Evolutionary conservation across 768 basidiomycete species (phyloP).

Genomic region (Boletus pseudo-olivaceus): DNA sequence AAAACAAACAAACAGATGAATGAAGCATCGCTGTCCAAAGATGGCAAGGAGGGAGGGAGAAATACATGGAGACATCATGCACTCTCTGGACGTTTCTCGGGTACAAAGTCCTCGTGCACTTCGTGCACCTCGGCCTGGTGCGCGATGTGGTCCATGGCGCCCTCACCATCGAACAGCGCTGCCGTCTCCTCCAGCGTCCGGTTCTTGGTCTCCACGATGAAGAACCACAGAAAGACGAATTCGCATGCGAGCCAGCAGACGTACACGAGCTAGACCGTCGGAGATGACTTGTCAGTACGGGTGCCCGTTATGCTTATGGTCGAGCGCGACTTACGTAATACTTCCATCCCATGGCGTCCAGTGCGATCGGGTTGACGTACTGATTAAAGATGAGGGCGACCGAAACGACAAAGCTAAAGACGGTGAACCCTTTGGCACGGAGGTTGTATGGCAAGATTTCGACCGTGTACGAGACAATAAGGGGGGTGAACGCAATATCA

Average conservation of each 20-base stretch:
- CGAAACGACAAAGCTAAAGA: slow-evolving; percentile 79
- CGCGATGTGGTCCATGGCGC: slow-evolving; percentile 39
- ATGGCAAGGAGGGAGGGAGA: background rate
- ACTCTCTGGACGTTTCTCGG: slow-evolving; percentile 18
- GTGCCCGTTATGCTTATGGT: background rate
- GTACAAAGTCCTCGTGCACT: slow-evolving; percentile 7
- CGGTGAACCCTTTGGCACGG: slow-evolving; percentile 82
- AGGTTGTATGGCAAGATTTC: slow-evolving; percentile 83
- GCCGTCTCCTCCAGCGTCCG: slow-evolving; percentile 81
- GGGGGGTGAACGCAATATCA: slow-evolving; percentile 81
- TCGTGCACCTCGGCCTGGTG: slow-evolving; percentile 23
- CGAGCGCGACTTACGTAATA: slow-evolving; percentile 53
- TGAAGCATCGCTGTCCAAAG: background rate
- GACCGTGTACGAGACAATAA: slow-evolving; percentile 82
- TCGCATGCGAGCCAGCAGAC: slow-evolving; percentile 68
- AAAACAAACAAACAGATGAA: background rate
- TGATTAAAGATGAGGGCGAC: slow-evolving; percentile 85
- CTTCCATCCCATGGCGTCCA: slow-evolving; percentile 63
- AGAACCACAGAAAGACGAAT: slow-evolving; percentile 61
- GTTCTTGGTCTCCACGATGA: slow-evolving; percentile 68
- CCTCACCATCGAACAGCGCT: slow-evolving; percentile 71
- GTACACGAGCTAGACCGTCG: slow-evolving; percentile 52
- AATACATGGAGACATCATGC: slow-evolving; percentile 3
- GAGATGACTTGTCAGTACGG: background rate
- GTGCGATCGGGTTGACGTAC: slow-evolving; percentile 81